phyloP scores from a whole-genome alignment of 768 basidiomycete species.

The Leucocoprinus sp. region DNA sequence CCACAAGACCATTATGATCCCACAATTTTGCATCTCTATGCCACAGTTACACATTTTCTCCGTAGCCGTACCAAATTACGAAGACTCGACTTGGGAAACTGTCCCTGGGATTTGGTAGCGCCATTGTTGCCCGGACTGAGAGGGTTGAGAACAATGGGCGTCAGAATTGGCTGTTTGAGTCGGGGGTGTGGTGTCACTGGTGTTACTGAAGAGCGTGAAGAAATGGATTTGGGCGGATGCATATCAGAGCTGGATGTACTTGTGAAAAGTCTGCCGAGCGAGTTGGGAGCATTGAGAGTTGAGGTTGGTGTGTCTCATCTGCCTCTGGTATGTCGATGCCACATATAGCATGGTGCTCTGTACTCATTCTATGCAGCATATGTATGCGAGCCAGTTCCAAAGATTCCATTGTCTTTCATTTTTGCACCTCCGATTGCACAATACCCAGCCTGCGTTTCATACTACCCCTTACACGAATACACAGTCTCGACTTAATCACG shows the following conservation, averaged over 20 bases:
- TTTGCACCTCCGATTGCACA: constrained; percentile 47
- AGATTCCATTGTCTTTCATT: constrained; percentile 45
- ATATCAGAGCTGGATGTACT: constrained; percentile 5
- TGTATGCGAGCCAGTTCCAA: constrained; percentile 41
- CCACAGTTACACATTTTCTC: constrained; percentile 47
- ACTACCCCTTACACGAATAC: constrained; percentile 12
- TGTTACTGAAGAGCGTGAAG: not conserved
- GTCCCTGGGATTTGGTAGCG: constrained; percentile 55
- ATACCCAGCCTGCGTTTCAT: not conserved
- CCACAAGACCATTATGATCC: constrained; percentile 11
- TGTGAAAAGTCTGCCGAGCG: constrained; percentile 14
- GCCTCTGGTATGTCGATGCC: constrained; percentile 33
- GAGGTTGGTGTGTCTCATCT: constrained; percentile 46
- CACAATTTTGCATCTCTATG: constrained; percentile 29
- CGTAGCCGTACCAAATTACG: constrained; percentile 40
- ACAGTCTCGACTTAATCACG: too few species aligned
- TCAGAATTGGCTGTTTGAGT: constrained; percentile 33
- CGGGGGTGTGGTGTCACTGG: not conserved
- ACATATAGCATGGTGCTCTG: not conserved
- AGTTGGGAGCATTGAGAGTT: constrained; percentile 50
- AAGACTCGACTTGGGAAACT: constrained; percentile 53
- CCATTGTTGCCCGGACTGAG: constrained; percentile 42
- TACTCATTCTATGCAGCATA: constrained; percentile 41
- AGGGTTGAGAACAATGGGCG: constrained; percentile 48
- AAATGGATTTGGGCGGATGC: not conserved